Percentiles rank a stretch among this genome's conserved stretches.
phyloP scores from a whole-genome alignment of 2,329 filamentous ascomycete genomes.

The Colletotrichum truncatum region DNA sequence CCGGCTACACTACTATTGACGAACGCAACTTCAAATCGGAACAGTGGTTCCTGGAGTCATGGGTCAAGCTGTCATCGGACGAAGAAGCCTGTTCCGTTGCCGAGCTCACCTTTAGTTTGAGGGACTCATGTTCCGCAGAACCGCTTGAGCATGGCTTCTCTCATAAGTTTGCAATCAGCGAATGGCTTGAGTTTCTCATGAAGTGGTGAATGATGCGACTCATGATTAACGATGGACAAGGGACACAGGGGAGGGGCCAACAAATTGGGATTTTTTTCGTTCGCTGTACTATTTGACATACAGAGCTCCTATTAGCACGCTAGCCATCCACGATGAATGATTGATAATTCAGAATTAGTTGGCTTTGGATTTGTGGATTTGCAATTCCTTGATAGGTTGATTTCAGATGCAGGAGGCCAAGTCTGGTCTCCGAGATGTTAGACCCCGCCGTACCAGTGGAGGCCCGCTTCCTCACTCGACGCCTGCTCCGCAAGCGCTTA shows the following conservation, averaged over 20 bases:
- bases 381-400: too few species aligned
- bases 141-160: not conserved
- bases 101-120: not conserved
- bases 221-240: not conserved
- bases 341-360: slow-evolving; percentile 19
- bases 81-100: not conserved
- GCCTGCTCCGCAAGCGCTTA: not conserved
- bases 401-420: too few species aligned
- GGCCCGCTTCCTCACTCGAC: not conserved
- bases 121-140: not conserved
- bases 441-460: too few species aligned
- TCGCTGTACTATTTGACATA: slow-evolving; percentile 26
- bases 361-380: not conserved
- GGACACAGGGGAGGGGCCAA: not conserved
- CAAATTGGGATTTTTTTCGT: slow-evolving; percentile 16
- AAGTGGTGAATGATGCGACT: not conserved
- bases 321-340: slow-evolving; percentile 24
- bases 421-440: too few species aligned
- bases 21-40: slow-evolving; percentile 42
- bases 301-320: slow-evolving; percentile 16
- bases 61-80: slow-evolving; percentile 4
- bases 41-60: slow-evolving; percentile 2
- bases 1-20: slow-evolving; percentile 50
- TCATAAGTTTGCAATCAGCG: not conserved
- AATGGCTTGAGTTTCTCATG: not conserved